Evolutionary conservation across 2,329 filamentous ascomycete species (phyloP).

Genomic region (Passalora sequoiae): DNA sequence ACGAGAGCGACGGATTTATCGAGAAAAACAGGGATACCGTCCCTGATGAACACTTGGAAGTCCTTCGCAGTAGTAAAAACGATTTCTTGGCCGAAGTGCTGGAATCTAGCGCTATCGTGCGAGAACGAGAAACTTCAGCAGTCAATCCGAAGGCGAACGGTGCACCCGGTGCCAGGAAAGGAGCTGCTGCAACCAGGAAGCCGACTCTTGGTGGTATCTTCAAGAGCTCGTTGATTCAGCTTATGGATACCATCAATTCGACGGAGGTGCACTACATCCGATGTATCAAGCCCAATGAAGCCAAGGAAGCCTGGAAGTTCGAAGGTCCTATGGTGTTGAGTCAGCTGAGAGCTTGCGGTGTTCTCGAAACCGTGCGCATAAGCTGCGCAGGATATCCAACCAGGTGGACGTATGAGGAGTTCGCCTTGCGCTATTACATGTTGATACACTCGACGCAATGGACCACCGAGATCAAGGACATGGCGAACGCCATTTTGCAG

Average conservation of each 20-base stretch:
- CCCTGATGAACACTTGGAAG: slow-evolving; percentile 94
- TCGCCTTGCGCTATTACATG: slow-evolving; percentile 97
- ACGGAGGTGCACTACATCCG: slow-evolving; percentile 99
- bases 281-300: slow-evolving; percentile 98
- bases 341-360: slow-evolving; percentile 95
- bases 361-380: slow-evolving; percentile 95
- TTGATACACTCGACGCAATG: slow-evolving; percentile 81
- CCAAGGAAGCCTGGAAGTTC: slow-evolving; percentile 94
- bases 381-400: slow-evolving; percentile 96
- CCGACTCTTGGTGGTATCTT: slow-evolving; percentile 97
- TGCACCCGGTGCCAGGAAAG: slow-evolving; percentile 73
- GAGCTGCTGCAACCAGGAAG: slow-evolving; percentile 89
- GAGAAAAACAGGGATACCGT: slow-evolving; percentile 99
- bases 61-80: slow-evolving; percentile 79
- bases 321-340: slow-evolving; percentile 98
- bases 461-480: slow-evolving; percentile 88
- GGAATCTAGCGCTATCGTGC: slow-evolving; percentile 75
- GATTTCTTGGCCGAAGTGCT: slow-evolving; percentile 78
- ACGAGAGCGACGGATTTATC: slow-evolving; percentile 98
- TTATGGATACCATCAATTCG: slow-evolving; percentile 96
- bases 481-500: slow-evolving; percentile 86
- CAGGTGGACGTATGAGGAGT: slow-evolving; percentile 98
- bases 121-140: slow-evolving; percentile 73
- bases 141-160: slow-evolving; percentile 66
- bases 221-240: slow-evolving; percentile 94